phyloP scores from a whole-genome alignment of 495 filamentous ascomycete genomes.

The Beverwykella pulmonaria region DNA sequence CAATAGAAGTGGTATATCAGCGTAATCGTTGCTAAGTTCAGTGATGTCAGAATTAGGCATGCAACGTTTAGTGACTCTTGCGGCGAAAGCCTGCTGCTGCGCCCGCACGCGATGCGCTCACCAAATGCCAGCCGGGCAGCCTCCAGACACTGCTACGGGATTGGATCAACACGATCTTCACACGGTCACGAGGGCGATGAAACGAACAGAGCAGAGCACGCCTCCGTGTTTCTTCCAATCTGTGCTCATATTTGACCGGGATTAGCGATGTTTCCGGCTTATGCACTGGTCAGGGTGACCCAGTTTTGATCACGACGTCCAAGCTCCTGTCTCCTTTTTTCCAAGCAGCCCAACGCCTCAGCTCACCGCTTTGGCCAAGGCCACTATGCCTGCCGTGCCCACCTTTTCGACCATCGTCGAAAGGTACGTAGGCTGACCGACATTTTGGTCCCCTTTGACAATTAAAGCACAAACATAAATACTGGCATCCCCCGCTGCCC shows the following conservation, averaged over 20 bases:
- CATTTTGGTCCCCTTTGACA: slow-evolving; percentile 23
- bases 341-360: slow-evolving; percentile 31
- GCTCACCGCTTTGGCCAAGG: slow-evolving; percentile 38
- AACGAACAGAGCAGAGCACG: slow-evolving; percentile 26
- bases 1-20: slow-evolving; percentile 3
- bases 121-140: slow-evolving; percentile 14
- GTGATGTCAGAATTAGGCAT: slow-evolving; percentile 32
- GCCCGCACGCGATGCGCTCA: slow-evolving; percentile 5
- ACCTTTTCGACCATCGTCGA: slow-evolving; percentile 39
- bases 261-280: slow-evolving; percentile 40
- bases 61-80: background rate
- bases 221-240: slow-evolving; percentile 40
- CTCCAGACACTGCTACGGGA: background rate
- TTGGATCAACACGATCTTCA: slow-evolving; percentile 36
- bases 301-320: slow-evolving; percentile 29
- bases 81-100: slow-evolving; percentile 9
- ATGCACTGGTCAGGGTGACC: slow-evolving; percentile 37
- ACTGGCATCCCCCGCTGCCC: slow-evolving; percentile 21
- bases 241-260: slow-evolving; percentile 32
- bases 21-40: background rate
- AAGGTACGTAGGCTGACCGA: slow-evolving; percentile 39
- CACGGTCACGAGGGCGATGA: slow-evolving; percentile 41
- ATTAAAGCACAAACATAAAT: slow-evolving; percentile 37
- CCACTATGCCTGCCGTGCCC: slow-evolving; percentile 32
- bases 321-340: slow-evolving; percentile 32